Base-by-base conservation (phyloP, 768 basidiomycete species). In the Dacryopinax spathularia region DNA sequence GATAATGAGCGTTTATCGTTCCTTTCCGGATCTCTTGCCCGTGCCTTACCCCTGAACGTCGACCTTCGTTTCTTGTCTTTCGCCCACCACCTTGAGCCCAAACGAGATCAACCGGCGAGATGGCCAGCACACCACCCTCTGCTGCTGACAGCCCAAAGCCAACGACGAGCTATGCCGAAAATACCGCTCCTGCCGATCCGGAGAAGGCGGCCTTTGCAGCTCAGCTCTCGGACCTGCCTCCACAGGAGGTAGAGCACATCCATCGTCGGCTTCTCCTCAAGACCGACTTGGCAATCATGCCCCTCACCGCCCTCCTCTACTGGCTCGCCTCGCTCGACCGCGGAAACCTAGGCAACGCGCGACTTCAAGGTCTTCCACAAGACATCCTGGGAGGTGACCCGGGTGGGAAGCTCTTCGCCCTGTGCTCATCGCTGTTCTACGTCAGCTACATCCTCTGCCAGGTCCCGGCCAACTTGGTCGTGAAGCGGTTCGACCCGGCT, bases 261-360 rank as follows among this genome's bases (percentile, higher is more conserved):
- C 39, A 64, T 29, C 56, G 63, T 5, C 63, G 63, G 18, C 63
- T 64, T 20, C 39, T 64, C 13, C 25, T 61, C 34, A 64, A 64
- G 60, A 34, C 36, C 27, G 75, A 76, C 39, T 13, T 70, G 3
- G 65, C 72, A 33, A 76, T 77, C 64, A 44, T 77, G 25, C 76
- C 76, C 6, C 69, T 77, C 62, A 74, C 76, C 2, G 71, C 73
- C 1, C 65, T 76, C 10, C 68, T 77, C 15, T 77, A 77, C 65
- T 66, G 76, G 15, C 69, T 70, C 9, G 77, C 76, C 3, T 78
- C 77, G 66, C 71, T 78, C 31, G 77, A 77, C 56, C 65, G 76
- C 37, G 74, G 75, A 0, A 75, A 75, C 60, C 39, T 75, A 39
- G 74, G 71, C 33, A 75, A 74, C 60, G 73, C 72, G 2, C 64